These are phyloP conservation scores for Dactylorhiza incarnata DNA, from an alignment of 106 monocot genomes.

Conservation along the genomic window DNA sequence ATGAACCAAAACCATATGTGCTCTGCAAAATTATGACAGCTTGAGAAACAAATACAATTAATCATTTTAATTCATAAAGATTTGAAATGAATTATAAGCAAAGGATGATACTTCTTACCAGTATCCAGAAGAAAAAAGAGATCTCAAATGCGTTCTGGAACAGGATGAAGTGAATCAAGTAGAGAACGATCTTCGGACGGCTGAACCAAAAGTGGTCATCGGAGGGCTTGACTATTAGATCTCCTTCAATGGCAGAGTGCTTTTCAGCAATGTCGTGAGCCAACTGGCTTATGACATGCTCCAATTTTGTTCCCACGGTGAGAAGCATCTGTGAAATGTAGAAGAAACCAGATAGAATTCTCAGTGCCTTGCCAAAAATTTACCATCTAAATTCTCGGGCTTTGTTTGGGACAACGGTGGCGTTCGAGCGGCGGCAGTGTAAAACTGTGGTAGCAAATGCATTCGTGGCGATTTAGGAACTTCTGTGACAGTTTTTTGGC, in stretches of 20 bases:
- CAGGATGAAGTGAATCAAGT: slow-evolving; percentile 54
- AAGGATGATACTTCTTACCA: slow-evolving; percentile 20
- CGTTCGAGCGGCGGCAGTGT: too few relatives aligned
- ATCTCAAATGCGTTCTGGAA: slow-evolving; percentile 61
- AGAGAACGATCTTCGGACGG: slow-evolving; percentile 30
- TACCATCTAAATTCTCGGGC: too few relatives aligned
- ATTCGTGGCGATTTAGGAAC: too few relatives aligned
- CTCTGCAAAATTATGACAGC: slow-evolving; percentile 23
- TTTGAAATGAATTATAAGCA: neutral
- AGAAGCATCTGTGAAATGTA: slow-evolving; percentile 34
- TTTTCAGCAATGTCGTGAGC: slow-evolving; percentile 53
- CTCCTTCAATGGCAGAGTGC: slow-evolving; percentile 44
- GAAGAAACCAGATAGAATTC: neutral
- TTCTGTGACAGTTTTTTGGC: too few relatives aligned
- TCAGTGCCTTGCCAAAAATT: too few relatives aligned
- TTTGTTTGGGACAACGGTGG: too few relatives aligned
- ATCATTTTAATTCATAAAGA: neutral
- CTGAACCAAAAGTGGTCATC: slow-evolving; percentile 50
- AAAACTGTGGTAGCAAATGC: too few relatives aligned
- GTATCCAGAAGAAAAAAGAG: slow-evolving; percentile 57
- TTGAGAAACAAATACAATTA: neutral
- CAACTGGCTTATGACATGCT: slow-evolving; percentile 36
- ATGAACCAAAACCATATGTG: slow-evolving; percentile 52
- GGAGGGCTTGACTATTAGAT: slow-evolving; percentile 41
- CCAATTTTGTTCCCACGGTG: slow-evolving; percentile 39